A percentile compares a stretch with the other conserved stretches of the same genome.
Evolutionary conservation across 768 basidiomycete species (phyloP).

Genomic region (Psilocybe tampanensis): DNA sequence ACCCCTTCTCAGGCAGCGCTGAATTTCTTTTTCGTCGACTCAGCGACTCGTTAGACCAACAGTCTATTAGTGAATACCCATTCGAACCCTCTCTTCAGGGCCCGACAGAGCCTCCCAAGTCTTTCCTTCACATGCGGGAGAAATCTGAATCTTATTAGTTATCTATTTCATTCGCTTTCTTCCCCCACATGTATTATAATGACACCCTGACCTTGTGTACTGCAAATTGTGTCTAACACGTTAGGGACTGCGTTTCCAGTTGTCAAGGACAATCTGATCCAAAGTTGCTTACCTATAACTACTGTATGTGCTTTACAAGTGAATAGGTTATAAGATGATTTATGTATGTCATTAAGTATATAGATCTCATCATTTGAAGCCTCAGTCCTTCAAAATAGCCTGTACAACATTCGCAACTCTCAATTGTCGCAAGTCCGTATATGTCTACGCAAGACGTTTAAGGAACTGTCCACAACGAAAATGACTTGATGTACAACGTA

Average conservation of each 20-base stretch:
- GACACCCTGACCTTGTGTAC: background rate
- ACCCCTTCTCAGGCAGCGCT: slow-evolving; percentile 15
- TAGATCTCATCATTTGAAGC: background rate
- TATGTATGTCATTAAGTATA: background rate
- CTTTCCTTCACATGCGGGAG: slow-evolving; percentile 11
- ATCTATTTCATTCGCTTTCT: background rate
- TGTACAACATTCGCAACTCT: slow-evolving; percentile 92
- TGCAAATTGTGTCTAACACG: background rate
- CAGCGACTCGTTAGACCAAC: background rate
- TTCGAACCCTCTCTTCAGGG: background rate
- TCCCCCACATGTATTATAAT: background rate
- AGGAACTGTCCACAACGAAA: background rate
- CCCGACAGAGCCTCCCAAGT: background rate
- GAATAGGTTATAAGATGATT: background rate
- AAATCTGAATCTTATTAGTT: slow-evolving; percentile 7
- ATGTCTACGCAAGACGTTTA: slow-evolving; percentile 63
- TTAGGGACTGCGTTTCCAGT: background rate
- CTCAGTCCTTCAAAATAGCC: slow-evolving; percentile 81
- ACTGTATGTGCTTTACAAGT: background rate
- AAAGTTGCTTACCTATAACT: background rate
- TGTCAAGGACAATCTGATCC: background rate
- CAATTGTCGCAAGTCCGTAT: slow-evolving; percentile 92
- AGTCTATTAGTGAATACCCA: slow-evolving; percentile 1
- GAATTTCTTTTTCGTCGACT: slow-evolving; percentile 13
- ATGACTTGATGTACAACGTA: slow-evolving; percentile 34